Evolutionary conservation across 2,329 filamentous ascomycete species (phyloP).

Genomic region (Triangularia setosa): DNA sequence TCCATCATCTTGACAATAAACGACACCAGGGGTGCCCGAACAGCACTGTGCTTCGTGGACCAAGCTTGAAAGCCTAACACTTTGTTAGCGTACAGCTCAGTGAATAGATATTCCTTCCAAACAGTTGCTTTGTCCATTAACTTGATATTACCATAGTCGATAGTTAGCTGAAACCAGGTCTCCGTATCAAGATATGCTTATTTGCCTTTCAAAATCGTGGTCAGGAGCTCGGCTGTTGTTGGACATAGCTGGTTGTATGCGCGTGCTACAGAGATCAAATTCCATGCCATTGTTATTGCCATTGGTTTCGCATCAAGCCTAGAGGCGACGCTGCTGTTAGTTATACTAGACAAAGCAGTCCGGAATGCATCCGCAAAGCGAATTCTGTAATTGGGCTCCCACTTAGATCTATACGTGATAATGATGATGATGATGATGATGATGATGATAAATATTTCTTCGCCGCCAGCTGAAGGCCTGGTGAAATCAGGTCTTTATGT

Average conservation of each 20-base stretch:
- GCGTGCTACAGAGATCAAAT: not conserved
- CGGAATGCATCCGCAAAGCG: too few relatives aligned
- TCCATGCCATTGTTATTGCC: not conserved
- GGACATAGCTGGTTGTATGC: not conserved
- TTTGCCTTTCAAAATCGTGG: not conserved
- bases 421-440: too few relatives aligned
- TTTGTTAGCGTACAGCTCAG: not conserved
- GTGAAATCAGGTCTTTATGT: too few relatives aligned
- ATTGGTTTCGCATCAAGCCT: not conserved
- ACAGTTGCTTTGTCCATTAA: not conserved
- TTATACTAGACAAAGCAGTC: too few relatives aligned
- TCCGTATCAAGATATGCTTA: not conserved
- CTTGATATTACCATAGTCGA: not conserved
- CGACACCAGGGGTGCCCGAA: not conserved
- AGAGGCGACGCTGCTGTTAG: too few relatives aligned
- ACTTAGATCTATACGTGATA: too few relatives aligned
- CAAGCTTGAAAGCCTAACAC: not conserved
- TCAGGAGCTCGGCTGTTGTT: not conserved
- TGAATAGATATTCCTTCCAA: not conserved
- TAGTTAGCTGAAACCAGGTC: not conserved
- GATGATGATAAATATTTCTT: too few relatives aligned
- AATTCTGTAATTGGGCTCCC: too few relatives aligned
- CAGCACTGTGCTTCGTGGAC: not conserved
- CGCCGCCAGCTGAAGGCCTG: too few relatives aligned
- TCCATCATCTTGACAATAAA: not conserved